These are phyloP conservation scores for Daldinia bambusicola DNA, from an alignment of 495 filamentous ascomycete species.

Conservation along the genomic window DNA sequence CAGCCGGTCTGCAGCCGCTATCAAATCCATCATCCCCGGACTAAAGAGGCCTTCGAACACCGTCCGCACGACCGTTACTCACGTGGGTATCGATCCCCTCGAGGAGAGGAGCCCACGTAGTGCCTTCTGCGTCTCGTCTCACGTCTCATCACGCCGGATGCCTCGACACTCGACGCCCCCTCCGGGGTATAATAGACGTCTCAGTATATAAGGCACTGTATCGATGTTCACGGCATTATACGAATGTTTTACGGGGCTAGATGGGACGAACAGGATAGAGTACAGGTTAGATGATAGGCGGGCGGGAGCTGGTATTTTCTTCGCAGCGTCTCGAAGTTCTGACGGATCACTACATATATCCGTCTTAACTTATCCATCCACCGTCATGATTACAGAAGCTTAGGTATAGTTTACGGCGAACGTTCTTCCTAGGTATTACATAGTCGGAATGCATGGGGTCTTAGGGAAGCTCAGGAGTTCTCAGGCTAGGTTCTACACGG, in stretches of 20 bases:
- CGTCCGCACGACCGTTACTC: constrained; percentile 27
- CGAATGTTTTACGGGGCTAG: neutral
- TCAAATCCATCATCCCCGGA: constrained; percentile 38
- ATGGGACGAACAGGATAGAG: constrained; percentile 8
- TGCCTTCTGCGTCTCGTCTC: constrained; percentile 4
- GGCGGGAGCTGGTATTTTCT: neutral
- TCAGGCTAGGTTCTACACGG: constrained; percentile 19
- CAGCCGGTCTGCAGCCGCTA: constrained; percentile 20
- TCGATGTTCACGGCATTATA: neutral
- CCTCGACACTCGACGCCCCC: constrained; percentile 29
- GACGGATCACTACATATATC: neutral
- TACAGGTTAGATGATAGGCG: constrained; percentile 12
- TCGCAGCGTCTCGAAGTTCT: constrained; percentile 1
- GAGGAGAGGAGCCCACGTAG: constrained; percentile 4
- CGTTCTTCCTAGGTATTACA: neutral
- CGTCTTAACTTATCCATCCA: constrained; percentile 7
- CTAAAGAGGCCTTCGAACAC: constrained; percentile 27
- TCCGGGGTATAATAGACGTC: constrained; percentile 27
- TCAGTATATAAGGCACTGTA: constrained; percentile 27
- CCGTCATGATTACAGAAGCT: neutral
- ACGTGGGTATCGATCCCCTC: constrained; percentile 21
- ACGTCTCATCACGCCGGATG: constrained; percentile 4
- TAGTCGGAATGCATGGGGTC: neutral
- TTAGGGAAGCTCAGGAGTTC: constrained; percentile 28
- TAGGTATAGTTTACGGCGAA: neutral